Conservation (phyloP, 2,329 filamentous ascomycete genomes). For the Aspergillus hiratsukae region DNA sequence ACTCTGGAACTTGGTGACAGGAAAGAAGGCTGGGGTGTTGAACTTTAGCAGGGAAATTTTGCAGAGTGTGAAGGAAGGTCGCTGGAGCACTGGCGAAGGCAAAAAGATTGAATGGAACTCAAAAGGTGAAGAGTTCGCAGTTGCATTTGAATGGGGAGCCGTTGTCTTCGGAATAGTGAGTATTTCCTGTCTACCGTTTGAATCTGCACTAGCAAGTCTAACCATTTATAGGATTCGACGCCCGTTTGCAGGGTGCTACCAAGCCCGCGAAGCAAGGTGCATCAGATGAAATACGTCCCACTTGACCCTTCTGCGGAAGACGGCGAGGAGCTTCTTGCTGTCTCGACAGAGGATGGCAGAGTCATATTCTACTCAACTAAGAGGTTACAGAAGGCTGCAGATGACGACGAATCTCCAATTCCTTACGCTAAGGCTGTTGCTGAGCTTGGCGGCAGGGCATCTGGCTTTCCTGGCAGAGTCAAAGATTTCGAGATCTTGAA, state of each 20-base stretch:
- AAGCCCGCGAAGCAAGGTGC: slow-evolving; percentile 69
- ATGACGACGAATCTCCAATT: slow-evolving; percentile 49
- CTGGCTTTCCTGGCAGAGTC: slow-evolving; percentile 65
- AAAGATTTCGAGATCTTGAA: slow-evolving; percentile 78
- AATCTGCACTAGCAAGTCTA: slow-evolving; percentile 7
- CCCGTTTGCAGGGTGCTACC: slow-evolving; percentile 71
- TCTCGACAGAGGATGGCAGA: slow-evolving; percentile 87
- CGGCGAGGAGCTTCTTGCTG: slow-evolving; percentile 58
- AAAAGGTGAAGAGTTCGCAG: slow-evolving; percentile 75
- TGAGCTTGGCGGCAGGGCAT: slow-evolving; percentile 71
- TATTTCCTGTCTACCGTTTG: slow-evolving; percentile 5
- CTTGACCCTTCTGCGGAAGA: slow-evolving; percentile 41
- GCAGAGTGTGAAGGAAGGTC: slow-evolving; percentile 69
- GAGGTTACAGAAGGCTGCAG: slow-evolving; percentile 34
- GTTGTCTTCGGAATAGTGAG: slow-evolving; percentile 74
- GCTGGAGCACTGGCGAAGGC: slow-evolving; percentile 75
- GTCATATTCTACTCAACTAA: slow-evolving; percentile 77
- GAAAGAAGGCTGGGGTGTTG: slow-evolving; percentile 88
- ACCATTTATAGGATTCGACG: slow-evolving; percentile 59
- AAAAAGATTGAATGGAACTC: slow-evolving; percentile 75
- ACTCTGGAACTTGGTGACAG: slow-evolving; percentile 94
- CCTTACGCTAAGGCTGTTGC: slow-evolving; percentile 61
- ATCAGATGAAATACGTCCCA: slow-evolving; percentile 70
- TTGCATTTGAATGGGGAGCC: slow-evolving; percentile 81
- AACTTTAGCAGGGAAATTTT: slow-evolving; percentile 75